phyloP scores from a whole-genome alignment of 331 rosid genomes.

The Quercus phellos region DNA sequence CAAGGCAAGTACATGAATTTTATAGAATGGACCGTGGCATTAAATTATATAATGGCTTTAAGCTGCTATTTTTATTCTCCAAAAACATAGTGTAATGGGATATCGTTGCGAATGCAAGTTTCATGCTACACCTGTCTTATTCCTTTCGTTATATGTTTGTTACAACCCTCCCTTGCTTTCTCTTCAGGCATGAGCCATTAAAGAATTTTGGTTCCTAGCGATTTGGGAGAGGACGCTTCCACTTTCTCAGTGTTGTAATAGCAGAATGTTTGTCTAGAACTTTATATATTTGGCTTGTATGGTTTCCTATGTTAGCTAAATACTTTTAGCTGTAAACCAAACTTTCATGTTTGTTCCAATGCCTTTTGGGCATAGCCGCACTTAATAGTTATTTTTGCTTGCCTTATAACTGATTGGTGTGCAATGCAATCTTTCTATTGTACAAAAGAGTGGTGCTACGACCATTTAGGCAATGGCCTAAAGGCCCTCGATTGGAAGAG shows the following conservation, averaged over 20 bases:
- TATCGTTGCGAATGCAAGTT: not conserved
- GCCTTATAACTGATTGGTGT: constrained; percentile 21
- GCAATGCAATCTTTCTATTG: not conserved
- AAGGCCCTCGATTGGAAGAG: too few relatives aligned
- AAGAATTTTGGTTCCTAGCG: constrained; percentile 33
- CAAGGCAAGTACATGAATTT: constrained; percentile 54
- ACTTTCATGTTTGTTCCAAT: constrained; percentile 19
- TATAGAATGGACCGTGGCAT: constrained; percentile 14
- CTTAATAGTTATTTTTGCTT: constrained; percentile 15
- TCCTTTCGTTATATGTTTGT: not conserved
- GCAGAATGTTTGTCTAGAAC: constrained; percentile 44
- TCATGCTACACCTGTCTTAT: not conserved
- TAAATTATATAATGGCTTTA: not conserved
- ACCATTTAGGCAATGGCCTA: too few relatives aligned
- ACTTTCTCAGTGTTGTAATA: constrained; percentile 44
- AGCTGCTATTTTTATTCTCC: not conserved
- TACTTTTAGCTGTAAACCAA: constrained; percentile 47
- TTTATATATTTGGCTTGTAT: constrained; percentile 42
- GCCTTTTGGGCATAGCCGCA: constrained; percentile 1
- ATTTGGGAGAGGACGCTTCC: constrained; percentile 43
- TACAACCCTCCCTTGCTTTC: constrained; percentile 10
- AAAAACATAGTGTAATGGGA: not conserved
- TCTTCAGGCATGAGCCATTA: constrained; percentile 57
- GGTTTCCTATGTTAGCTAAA: constrained; percentile 45
- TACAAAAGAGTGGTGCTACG: not conserved